Evolutionary conservation across 2,329 filamentous ascomycete genomes (phyloP), one percentile per base, ranked within the genome.

Genomic region (Hysterium pulicare): DNA sequence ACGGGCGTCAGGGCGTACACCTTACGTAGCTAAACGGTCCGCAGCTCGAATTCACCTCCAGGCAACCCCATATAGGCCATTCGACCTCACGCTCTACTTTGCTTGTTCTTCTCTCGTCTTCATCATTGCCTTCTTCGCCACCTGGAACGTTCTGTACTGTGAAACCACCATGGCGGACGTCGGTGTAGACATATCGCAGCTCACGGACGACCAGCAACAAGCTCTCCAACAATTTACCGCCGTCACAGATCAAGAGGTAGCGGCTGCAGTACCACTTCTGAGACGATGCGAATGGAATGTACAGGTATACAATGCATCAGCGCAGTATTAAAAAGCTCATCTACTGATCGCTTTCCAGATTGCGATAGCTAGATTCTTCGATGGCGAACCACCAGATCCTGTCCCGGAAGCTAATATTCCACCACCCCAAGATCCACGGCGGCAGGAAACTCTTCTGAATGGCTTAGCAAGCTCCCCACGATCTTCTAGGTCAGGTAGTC

Each of bases 311-410:
- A n/a, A n/a, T n/a, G n/a, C n/a, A 69, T 46, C 13, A 6, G 34
- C 31, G 31, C 21, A 32, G n/a, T 30, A 21, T 33, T 9, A 30
- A 28, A 32, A 10, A 41, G 28, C n/a, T 21, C n/a, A 22, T 4
- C 26, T 24, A 24, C 43, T 51, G 57, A 45, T 65, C 43, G 33
- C 40, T 42, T 31, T n/a, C 20, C 62, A 96, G 84, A 95, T 97
- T 57, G 91, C 93, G 44, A 91, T 98, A 50, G 82, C 93, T 51
- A 94, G 94, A 62, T 97, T 97, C 79, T 98, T 96, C 65, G 93
- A 98, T 59, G 93, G 93, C 54, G 93, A 97, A 70, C 85, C 85
- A 3, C 80, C 89, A 37, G 88, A 95, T 15, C 85, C 86, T 44
- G 88, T 93, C 70, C 87, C 87, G 44, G 77, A 83, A 38, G 78